Percentiles rank a stretch among this genome's conserved stretches.
Evolutionary conservation across 805 yeast species (phyloP).

Genomic region (Saturnispora ahearnii): DNA sequence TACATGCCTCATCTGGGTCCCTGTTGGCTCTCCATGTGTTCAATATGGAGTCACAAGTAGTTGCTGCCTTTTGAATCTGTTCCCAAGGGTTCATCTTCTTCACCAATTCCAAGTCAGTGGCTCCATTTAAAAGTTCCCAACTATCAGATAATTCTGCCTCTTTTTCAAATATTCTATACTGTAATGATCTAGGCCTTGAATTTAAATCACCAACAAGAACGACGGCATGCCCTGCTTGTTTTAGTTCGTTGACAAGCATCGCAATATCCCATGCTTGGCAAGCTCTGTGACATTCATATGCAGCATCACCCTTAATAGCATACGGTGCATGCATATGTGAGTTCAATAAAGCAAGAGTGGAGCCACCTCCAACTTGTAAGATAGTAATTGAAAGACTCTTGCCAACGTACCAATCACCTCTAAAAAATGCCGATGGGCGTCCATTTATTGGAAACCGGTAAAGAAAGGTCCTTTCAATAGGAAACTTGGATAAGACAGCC

Average conservation of each 20-base stretch:
- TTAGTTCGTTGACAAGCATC: slow-evolving; percentile 49
- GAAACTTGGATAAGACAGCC: slow-evolving; percentile 73
- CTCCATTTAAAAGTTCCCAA: slow-evolving; percentile 66
- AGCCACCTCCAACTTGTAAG: slow-evolving; percentile 42
- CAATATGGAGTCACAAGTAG: slow-evolving; percentile 80
- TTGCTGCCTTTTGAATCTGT: slow-evolving; percentile 68
- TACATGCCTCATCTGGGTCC: slow-evolving; percentile 60
- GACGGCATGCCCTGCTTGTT: slow-evolving; percentile 71
- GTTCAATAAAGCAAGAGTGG: slow-evolving; percentile 65
- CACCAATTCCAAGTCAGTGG: slow-evolving; percentile 33
- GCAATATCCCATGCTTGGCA: slow-evolving; percentile 96
- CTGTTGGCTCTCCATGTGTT: slow-evolving; percentile 75
- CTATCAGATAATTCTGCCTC: slow-evolving; percentile 69
- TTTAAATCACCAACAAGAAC: slow-evolving; percentile 91
- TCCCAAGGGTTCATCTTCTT: slow-evolving; percentile 41
- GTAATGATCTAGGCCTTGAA: slow-evolving; percentile 78
- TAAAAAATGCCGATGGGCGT: slow-evolving; percentile 80
- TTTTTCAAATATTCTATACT: slow-evolving; percentile 60
- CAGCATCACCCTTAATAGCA: slow-evolving; percentile 71
- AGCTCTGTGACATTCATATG: slow-evolving; percentile 82
- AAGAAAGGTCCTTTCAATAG: slow-evolving; percentile 70
- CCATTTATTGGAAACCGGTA: slow-evolving; percentile 90
- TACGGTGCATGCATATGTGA: slow-evolving; percentile 99
- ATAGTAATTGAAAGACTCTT: slow-evolving; percentile 74
- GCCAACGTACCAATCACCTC: slow-evolving; percentile 98